A percentile compares a stretch with the other conserved stretches of the same genome.
phyloP scores from a whole-genome alignment of 129 eudicot species.

The Chrysanthemum makinoi region DNA sequence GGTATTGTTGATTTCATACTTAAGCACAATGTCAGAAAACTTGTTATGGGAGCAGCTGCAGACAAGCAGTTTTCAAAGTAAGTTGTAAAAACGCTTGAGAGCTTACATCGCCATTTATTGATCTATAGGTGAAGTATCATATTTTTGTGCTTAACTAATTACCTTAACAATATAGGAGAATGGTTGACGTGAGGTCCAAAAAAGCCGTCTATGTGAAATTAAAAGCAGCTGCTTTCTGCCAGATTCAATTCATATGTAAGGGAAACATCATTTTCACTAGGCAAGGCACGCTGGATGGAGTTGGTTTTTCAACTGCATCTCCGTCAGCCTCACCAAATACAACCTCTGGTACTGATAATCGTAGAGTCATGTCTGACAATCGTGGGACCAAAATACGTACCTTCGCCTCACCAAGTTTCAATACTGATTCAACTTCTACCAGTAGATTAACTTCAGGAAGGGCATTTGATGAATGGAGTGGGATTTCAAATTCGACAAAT shows the following conservation, averaged over 20 bases:
- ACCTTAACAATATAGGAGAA: slow-evolving; percentile 41
- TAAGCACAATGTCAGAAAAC: slow-evolving; percentile 56
- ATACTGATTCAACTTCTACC: slow-evolving; percentile 31
- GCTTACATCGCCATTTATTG: background rate
- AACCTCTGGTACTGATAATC: too few species aligned
- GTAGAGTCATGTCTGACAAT: too few species aligned
- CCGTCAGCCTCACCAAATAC: too few species aligned
- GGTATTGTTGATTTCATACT: slow-evolving; percentile 71
- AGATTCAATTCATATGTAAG: slow-evolving; percentile 71
- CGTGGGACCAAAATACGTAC: too few species aligned
- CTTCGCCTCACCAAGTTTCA: background rate
- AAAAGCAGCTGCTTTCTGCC: slow-evolving; percentile 59
- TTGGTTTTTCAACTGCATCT: too few species aligned
- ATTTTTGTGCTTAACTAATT: background rate
- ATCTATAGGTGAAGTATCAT: background rate
- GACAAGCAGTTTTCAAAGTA: slow-evolving; percentile 63
- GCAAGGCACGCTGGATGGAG: background rate
- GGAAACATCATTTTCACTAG: slow-evolving; percentile 59
- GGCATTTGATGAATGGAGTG: slow-evolving; percentile 39
- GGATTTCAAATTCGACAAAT: slow-evolving; percentile 39
- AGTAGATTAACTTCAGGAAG: slow-evolving; percentile 32
- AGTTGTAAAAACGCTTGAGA: background rate
- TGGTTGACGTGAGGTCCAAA: slow-evolving; percentile 63
- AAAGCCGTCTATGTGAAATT: slow-evolving; percentile 61
- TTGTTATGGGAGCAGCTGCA: slow-evolving; percentile 94